Evolutionary conservation across 768 basidiomycete species (phyloP), one percentile per base, ranked within the genome.

Genomic region (Imleria badia): DNA sequence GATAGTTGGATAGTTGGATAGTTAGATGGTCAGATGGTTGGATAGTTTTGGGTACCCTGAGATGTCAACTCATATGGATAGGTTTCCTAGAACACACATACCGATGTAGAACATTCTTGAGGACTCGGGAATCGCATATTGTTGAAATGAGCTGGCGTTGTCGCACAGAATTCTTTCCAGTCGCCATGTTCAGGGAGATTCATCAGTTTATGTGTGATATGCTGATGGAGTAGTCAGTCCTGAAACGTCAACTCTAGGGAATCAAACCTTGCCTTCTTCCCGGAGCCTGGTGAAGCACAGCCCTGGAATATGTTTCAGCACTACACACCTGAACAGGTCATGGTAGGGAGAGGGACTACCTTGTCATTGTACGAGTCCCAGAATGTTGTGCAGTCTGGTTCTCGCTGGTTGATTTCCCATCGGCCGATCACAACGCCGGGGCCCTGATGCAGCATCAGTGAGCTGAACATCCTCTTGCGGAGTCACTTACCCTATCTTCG

Each of bases 111-210:
- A 34, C 62, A 68, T 12, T 57, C 49, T 3, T 62, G 50, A 0
- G 61, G 56, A 33, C 70, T 52, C 0, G 43, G 41, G 19, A 72
- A 74, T 15, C 66, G 48, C 52, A 58, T 40, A 1, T 59, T 34
- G 14, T 52, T 39, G 45, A 73, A 68, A n/a, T 23, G 19, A 12
- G 53, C 49, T 2, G 72, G 72, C 0, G 72, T 74, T 2, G 73
- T 70, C 2, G 70, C 69, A 46, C 72, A 73, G 52, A 74, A 72
- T 15, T 67, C 63, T 15, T 42, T 54, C 72, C 71, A 73, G n/a
- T 72, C 60, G n/a, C 57, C 50, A 7, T 59, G 52, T 8, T 45
- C 6, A 0, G 63, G 70, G 11, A 73, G 49, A 33, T 69, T 62
- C 45, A 56, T 53, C 5, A 74, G 46, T n/a, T 60, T 61, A 9